Evolutionary conservation across 176 grass and related monocot species (phyloP).

Genomic region (Oryza coarctata): DNA sequence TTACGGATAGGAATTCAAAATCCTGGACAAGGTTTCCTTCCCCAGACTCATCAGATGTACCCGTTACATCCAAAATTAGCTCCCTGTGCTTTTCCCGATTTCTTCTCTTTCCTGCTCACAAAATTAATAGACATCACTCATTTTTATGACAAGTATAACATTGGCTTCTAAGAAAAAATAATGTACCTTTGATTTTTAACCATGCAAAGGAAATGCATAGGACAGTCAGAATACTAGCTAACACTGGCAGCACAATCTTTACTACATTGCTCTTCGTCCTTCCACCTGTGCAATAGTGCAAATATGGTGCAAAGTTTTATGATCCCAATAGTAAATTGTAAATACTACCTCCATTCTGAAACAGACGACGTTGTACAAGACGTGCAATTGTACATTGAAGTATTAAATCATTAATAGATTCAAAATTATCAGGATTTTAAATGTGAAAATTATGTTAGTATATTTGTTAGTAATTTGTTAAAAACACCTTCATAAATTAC

Average conservation of each 20-base stretch:
- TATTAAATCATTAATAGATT: too few relatives aligned
- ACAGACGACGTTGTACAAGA: too few relatives aligned
- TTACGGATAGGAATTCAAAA: slow-evolving; percentile 15
- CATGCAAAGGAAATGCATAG: slow-evolving; percentile 17
- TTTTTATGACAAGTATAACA: not conserved
- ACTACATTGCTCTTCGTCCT: not conserved
- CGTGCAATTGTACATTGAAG: too few relatives aligned
- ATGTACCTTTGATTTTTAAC: not conserved
- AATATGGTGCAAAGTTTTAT: too few relatives aligned
- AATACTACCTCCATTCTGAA: not conserved
- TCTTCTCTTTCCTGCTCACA: not conserved
- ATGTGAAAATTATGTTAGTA: too few relatives aligned
- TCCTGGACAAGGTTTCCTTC: not conserved
- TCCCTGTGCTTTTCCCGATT: slow-evolving; percentile 2
- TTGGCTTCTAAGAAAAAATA: not conserved
- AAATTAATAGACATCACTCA: not conserved
- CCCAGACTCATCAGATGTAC: not conserved
- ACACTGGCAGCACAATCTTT: not conserved
- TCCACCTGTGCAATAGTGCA: not conserved
- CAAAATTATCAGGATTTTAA: too few relatives aligned
- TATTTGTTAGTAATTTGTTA: too few relatives aligned
- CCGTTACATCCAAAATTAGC: not conserved
- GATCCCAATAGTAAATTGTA: not conserved
- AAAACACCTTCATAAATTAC: too few relatives aligned
- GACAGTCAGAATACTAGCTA: not conserved